These are phyloP conservation scores for Massariosphaeria phaeospora DNA, from an alignment of 495 filamentous ascomycete species.

Conservation along the genomic window DNA sequence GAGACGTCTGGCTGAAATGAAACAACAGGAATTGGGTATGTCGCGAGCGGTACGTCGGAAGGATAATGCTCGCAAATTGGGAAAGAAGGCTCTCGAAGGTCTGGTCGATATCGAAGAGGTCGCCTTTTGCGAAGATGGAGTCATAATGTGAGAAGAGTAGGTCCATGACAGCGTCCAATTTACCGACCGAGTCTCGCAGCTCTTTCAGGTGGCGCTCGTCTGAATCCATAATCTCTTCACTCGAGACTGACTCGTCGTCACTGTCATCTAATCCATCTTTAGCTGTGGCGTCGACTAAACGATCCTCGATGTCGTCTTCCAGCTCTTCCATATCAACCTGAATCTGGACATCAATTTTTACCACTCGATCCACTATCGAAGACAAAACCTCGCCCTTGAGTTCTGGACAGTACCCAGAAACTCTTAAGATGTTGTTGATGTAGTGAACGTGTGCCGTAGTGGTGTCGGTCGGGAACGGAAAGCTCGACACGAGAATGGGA, in stretches of 20 bases:
- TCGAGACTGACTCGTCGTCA: slow-evolving; percentile 38
- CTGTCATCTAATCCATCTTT: slow-evolving; percentile 48
- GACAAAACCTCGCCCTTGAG: slow-evolving; percentile 78
- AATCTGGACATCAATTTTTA: slow-evolving; percentile 92
- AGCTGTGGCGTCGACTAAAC: slow-evolving; percentile 34
- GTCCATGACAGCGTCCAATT: slow-evolving; percentile 90
- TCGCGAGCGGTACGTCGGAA: slow-evolving; percentile 81
- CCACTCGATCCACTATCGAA: slow-evolving; percentile 72
- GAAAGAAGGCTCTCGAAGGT: slow-evolving; percentile 68
- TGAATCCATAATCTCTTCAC: slow-evolving; percentile 35
- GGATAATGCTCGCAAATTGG: slow-evolving; percentile 77
- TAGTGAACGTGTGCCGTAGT: slow-evolving; percentile 70
- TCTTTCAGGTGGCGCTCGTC: slow-evolving; percentile 51
- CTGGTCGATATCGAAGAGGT: slow-evolving; percentile 44
- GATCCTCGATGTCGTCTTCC: slow-evolving; percentile 63
- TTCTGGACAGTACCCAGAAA: slow-evolving; percentile 71
- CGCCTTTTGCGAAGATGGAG: slow-evolving; percentile 54
- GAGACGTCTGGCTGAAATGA: slow-evolving; percentile 78
- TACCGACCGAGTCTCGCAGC: slow-evolving; percentile 75
- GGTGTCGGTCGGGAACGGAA: slow-evolving; percentile 69
- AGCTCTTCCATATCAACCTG: slow-evolving; percentile 87
- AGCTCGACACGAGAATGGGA: slow-evolving; percentile 58
- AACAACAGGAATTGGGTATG: slow-evolving; percentile 90
- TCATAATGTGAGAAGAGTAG: slow-evolving; percentile 78
- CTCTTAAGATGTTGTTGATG: slow-evolving; percentile 68